These are phyloP conservation scores for Colletotrichum sp. DNA, from an alignment of 2,329 filamentous ascomycete genomes.

Conservation along the genomic window DNA sequence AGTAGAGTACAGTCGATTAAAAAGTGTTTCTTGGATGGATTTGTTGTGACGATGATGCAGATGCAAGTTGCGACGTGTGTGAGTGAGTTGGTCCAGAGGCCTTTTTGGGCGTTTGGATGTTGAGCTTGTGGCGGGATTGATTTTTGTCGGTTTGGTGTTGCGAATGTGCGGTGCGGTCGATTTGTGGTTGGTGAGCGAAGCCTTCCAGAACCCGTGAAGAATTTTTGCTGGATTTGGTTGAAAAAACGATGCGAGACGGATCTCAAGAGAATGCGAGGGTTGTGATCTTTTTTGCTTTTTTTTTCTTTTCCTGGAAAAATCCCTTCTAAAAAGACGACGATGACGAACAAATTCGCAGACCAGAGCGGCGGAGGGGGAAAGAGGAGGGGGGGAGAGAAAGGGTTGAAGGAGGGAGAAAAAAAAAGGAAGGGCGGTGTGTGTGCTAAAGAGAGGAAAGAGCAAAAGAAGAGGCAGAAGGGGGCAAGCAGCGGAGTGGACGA, in stretches of 20 bases:
- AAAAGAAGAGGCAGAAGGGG: constrained; percentile 36
- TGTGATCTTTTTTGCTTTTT: neutral
- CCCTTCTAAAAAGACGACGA: constrained; percentile 28
- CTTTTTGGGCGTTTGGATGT: neutral
- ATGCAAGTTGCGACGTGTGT: neutral
- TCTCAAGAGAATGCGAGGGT: constrained; percentile 21
- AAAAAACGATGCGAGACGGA: constrained; percentile 23
- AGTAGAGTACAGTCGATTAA: constrained; percentile 43
- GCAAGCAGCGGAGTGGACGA: constrained; percentile 22
- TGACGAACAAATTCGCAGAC: constrained; percentile 30
- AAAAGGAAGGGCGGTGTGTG: constrained; percentile 35
- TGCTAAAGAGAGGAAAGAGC: constrained; percentile 33
- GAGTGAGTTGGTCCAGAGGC: neutral
- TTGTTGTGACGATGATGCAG: neutral
- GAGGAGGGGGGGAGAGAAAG: constrained; percentile 27
- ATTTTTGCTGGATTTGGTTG: constrained; percentile 1
- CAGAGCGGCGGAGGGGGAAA: constrained; percentile 28
- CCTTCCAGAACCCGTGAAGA: constrained; percentile 16
- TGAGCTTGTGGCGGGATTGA: neutral
- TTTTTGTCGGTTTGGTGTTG: constrained; percentile 3
- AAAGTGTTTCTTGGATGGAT: constrained; percentile 27
- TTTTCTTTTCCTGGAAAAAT: neutral
- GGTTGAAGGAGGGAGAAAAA: constrained; percentile 30
- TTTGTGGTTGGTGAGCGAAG: constrained; percentile 3
- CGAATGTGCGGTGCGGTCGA: constrained; percentile 7